Evolutionary conservation across 2,329 filamentous ascomycete genomes (phyloP).

Genomic region (Endoconidiophora polonica): DNA sequence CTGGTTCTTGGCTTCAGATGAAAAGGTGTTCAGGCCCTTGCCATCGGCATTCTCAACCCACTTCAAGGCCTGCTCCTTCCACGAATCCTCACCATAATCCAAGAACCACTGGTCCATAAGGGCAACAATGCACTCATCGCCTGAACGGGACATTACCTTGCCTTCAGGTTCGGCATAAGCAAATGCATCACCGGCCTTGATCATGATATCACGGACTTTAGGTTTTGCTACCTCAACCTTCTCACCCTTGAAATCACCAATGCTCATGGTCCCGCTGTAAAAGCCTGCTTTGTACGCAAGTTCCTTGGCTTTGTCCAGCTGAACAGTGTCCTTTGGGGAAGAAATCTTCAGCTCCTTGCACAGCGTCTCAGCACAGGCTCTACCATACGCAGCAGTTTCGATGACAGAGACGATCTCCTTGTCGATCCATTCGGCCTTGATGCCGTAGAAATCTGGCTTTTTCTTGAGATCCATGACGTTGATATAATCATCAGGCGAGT

Average conservation of each 20-base stretch:
- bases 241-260: constrained; percentile 76
- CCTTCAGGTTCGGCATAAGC: constrained; percentile 87
- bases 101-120: constrained; percentile 96
- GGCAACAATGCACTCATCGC: constrained; percentile 83
- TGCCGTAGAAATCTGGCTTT: constrained; percentile 91
- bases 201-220: constrained; percentile 62
- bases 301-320: constrained; percentile 87
- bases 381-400: constrained; percentile 71
- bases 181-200: constrained; percentile 67
- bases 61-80: constrained; percentile 60
- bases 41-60: constrained; percentile 52
- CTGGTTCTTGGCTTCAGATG: constrained; percentile 56
- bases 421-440: constrained; percentile 92
- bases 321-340: constrained; percentile 81
- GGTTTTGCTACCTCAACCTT: constrained; percentile 76
- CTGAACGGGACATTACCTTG: constrained; percentile 73
- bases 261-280: constrained; percentile 82
- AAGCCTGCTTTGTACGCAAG: constrained; percentile 93
- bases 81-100: constrained; percentile 83
- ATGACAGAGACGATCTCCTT: constrained; percentile 81
- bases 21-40: constrained; percentile 62
- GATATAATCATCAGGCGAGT: constrained; percentile 85
- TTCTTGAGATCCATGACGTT: constrained; percentile 77
- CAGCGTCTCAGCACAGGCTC: constrained; percentile 66
- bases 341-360: constrained; percentile 92